Percentiles rank a stretch among this genome's conserved stretches.
Conservation (phyloP, 1,139 yeast species). For the Candida sp. region DNA sequence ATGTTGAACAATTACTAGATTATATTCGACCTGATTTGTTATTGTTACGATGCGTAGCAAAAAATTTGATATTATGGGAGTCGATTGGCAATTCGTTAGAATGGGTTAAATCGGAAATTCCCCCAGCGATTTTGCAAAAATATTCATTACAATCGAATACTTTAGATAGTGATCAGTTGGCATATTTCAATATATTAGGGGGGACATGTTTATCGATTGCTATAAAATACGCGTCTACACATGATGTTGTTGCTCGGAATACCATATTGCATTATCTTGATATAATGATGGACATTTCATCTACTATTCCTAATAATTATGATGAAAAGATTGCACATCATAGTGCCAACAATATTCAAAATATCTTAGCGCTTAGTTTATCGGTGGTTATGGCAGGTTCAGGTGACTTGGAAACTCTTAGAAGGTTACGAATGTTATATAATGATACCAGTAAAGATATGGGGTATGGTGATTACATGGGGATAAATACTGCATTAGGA, state of each 20-base stretch:
- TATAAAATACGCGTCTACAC: slow-evolving; percentile 71
- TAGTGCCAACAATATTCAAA: slow-evolving; percentile 56
- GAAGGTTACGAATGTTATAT: slow-evolving; percentile 70
- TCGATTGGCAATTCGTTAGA: slow-evolving; percentile 43
- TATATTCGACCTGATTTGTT: slow-evolving; percentile 81
- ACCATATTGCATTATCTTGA: slow-evolving; percentile 65
- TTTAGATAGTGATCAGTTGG: slow-evolving; percentile 62
- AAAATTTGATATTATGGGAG: slow-evolving; percentile 79
- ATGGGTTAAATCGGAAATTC: slow-evolving; percentile 66
- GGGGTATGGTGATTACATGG: slow-evolving; percentile 73
- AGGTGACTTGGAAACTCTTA: slow-evolving; percentile 78
- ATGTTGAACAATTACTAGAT: slow-evolving; percentile 57
- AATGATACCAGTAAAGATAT: slow-evolving; percentile 47
- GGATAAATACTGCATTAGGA: slow-evolving; percentile 81
- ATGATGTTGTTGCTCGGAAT: slow-evolving; percentile 51
- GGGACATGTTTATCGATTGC: slow-evolving; percentile 80
- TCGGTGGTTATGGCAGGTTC: slow-evolving; percentile 87
- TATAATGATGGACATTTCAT: slow-evolving; percentile 51
- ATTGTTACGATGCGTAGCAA: slow-evolving; percentile 65
- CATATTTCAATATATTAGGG: slow-evolving; percentile 64
- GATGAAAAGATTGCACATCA: slow-evolving; percentile 60
- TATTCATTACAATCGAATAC: slow-evolving; percentile 18
- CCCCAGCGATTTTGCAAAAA: slow-evolving; percentile 33
- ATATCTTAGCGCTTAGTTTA: slow-evolving; percentile 58
- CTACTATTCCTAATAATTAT: slow-evolving; percentile 44